Conservation (phyloP, 2,329 filamentous ascomycete species). For the Aspergillus quadrilineatus region DNA sequence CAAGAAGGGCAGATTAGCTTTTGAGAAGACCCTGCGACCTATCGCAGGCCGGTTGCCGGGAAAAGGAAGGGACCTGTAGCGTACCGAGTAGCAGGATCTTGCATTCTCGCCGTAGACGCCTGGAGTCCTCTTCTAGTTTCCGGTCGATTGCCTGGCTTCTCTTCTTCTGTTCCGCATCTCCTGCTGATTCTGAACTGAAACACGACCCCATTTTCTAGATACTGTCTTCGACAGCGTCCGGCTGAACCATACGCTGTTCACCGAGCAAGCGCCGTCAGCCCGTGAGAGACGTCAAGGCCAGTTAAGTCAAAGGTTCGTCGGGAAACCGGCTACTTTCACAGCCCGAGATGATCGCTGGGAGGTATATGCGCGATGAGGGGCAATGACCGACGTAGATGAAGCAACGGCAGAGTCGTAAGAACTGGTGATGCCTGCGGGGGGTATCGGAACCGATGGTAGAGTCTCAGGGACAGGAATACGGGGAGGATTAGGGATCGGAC, state of each 20-base stretch:
- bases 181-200: conserved; percentile 77
- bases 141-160: conserved; percentile 94
- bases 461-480: conserved; percentile 8
- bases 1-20: conserved; percentile 12
- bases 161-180: conserved; percentile 91
- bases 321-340: conserved; percentile 4
- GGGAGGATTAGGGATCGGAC: conserved; percentile 17
- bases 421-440: conserved; percentile 17
- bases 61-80: conserved; percentile 7
- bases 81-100: conserved; percentile 92
- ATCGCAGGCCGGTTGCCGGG: not conserved
- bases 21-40: not conserved
- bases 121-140: conserved; percentile 89
- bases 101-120: conserved; percentile 91
- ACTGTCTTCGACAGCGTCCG: conserved; percentile 24
- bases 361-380: conserved; percentile 12
- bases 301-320: conserved; percentile 6
- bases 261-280: conserved; percentile 28
- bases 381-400: conserved; percentile 12
- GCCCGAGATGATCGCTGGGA: conserved; percentile 1
- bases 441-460: conserved; percentile 19
- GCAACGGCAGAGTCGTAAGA: conserved; percentile 13
- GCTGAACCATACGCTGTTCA: conserved; percentile 25
- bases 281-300: conserved; percentile 22
- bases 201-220: conserved; percentile 75